Evolutionary conservation across 768 basidiomycete species (phyloP).

Genomic region (Cystobasidium ongulense): DNA sequence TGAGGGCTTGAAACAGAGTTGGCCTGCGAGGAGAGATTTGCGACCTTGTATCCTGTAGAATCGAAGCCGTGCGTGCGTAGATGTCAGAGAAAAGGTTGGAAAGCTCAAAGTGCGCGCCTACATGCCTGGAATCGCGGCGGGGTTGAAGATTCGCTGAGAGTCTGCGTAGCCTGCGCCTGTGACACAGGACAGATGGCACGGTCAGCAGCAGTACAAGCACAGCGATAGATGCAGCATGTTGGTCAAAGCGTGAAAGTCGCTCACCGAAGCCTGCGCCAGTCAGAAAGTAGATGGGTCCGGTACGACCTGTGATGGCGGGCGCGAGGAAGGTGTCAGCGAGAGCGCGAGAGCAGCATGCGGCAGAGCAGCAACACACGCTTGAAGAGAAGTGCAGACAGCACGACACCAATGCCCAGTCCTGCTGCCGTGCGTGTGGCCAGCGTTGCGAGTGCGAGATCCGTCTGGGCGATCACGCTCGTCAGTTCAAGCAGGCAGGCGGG

Average conservation of each 20-base stretch:
- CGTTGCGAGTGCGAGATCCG: conserved; percentile 56
- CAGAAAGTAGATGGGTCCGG: conserved; percentile 21
- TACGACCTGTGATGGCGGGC: conserved; percentile 1
- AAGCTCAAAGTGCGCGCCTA: too few relatives aligned
- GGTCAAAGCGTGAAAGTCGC: too few relatives aligned
- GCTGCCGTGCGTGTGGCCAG: conserved; percentile 78
- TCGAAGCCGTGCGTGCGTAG: background rate
- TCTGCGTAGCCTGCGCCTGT: conserved; percentile 28
- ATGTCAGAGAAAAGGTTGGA: background rate
- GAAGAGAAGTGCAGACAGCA: conserved; percentile 83
- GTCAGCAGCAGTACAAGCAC: background rate
- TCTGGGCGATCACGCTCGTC: conserved; percentile 35
- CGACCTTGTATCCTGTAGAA: conserved; percentile 20
- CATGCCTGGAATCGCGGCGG: conserved; percentile 30
- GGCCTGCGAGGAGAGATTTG: background rate
- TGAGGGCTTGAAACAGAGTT: background rate
- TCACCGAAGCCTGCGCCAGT: conserved; percentile 23
- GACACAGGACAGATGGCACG: background rate
- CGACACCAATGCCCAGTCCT: conserved; percentile 78
- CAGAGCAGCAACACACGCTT: conserved; percentile 55
- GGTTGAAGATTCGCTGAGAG: conserved; percentile 24
- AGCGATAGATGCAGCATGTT: background rate
- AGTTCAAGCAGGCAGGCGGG: background rate
- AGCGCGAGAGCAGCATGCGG: background rate
- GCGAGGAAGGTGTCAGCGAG: background rate